These are phyloP conservation scores for Sanghuangporus weigelae DNA, from an alignment of 1,284 basidiomycete species.

Conservation along the genomic window DNA sequence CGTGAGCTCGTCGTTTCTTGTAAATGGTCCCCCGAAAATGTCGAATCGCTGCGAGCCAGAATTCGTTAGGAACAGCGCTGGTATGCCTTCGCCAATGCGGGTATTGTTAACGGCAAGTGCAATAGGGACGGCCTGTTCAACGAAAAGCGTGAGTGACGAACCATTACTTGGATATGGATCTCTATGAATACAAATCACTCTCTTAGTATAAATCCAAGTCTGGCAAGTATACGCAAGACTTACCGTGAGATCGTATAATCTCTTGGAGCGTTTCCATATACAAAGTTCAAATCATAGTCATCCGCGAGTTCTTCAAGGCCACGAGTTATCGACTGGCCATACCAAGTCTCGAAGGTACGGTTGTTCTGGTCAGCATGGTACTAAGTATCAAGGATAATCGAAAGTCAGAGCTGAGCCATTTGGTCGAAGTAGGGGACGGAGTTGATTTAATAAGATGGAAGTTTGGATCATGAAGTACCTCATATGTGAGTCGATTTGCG, in stretches of 20 bases:
- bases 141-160: constrained; percentile 58
- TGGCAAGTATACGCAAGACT: constrained; percentile 26
- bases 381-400: constrained; percentile 28
- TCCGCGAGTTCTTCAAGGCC: constrained; percentile 49
- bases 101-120: constrained; percentile 56
- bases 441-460: not conserved
- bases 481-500: constrained; percentile 68
- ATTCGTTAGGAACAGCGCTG: constrained; percentile 52
- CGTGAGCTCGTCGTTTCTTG: constrained; percentile 75
- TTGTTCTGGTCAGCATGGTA: constrained; percentile 48
- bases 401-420: not conserved
- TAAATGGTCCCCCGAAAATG: constrained; percentile 64
- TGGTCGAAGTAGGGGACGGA: not conserved
- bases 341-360: constrained; percentile 49
- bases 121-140: constrained; percentile 46
- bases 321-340: constrained; percentile 47
- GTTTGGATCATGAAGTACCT: constrained; percentile 35
- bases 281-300: constrained; percentile 46
- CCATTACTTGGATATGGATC: constrained; percentile 61
- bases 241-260: constrained; percentile 60
- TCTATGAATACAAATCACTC: constrained; percentile 27
- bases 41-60: constrained; percentile 76
- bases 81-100: constrained; percentile 44
- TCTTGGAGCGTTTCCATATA: constrained; percentile 67
- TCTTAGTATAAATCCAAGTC: not conserved